Evolutionary conservation across 2,329 filamentous ascomycete genomes (phyloP), one percentile per base, ranked within the genome.

Genomic region (Lachnellula cervina): DNA sequence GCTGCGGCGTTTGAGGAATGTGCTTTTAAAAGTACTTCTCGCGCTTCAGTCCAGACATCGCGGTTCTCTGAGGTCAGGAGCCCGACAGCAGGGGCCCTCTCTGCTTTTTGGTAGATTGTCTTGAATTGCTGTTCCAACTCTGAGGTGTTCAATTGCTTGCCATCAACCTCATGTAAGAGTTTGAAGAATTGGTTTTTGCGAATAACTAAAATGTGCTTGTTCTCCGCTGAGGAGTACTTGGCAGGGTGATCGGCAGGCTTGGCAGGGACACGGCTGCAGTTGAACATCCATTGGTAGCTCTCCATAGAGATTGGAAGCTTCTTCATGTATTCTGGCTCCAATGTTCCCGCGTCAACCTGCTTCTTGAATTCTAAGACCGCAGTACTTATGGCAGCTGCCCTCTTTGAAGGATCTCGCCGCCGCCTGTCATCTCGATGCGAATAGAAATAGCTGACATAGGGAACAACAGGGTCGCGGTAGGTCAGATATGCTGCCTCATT

Each of bases 391-490:
- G 93, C 92, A 4, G 94, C 94, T 3, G 94, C 94, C 61, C 94
- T 89, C 80, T 95, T 96, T 60, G 88, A 87, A 0, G 94, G 94
- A 72, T 97, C 84, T 60, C 91, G 86, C 63, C 93, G 84, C 70
- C 86, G 82, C 65, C 90, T 86, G 74, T 99, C 95, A 74, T 99
- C 94, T 64, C 90, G 85, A 77, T 97, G 93, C 54, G 92, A 97
- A 79, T 99, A 99, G 78, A 99, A 99, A 82, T 99, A 99, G 74
- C 90, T 96, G 69, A 99, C 94, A 71, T 97, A 99, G 59, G 94
- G 94, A 17, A 97, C 89, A 47, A 99, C 90, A 11, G 94, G 94
- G 72, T 97, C 94, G 63, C 93, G 88, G 78, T 97, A 97, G 62
- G 77, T 81, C 62, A 99, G 84, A 75, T 99, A 99, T 56, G 94